Evolutionary conservation across 768 basidiomycete genomes (phyloP), one percentile per base, ranked within the genome.

Genomic region (Tephrocybe sp.): DNA sequence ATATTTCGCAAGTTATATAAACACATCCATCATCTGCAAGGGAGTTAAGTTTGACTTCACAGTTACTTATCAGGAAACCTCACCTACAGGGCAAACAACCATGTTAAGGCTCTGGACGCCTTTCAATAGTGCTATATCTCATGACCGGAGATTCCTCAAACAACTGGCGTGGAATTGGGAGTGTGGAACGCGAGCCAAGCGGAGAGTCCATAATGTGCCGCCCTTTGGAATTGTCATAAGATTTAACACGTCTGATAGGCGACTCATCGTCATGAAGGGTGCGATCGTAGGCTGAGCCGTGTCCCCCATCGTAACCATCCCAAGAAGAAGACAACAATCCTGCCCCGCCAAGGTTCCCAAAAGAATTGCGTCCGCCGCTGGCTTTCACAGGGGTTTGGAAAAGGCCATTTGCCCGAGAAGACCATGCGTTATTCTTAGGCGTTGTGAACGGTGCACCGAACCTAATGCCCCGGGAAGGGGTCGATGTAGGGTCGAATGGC

Each of bases 401-500:
- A 45, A 75, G 49, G 6, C 72, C 71, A 44, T 68, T 71, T 4
- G 70, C 68, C 19, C 75, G 70, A 11, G 69, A 64, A 1, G 69
- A 62, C 79, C 80, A 83, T 32, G 70, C 56, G 30, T 65, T 73
- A 41, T 74, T 74, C 64, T 84, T 87, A n/a, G 85, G 85, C 16
- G 84, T 87, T 35, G 76, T 68, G 59, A 85, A 85, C 2, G 82
- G 62, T 10, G 65, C 67, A 38, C 73, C 74, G 58, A 87, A 82
- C 60, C 72, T 81, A 58, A 89, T 82, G 4, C 88, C 87, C 39
- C 89, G 73, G n/a, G 89, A 90, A 3, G 89, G 89, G 8, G 89
- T 90, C 16, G 87, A 85, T 20, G 83, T 82, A 5, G 88, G 87
- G 64, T 92, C 88, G 60, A 89, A 92, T 1, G 83, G 79, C 5